A percentile compares a stretch with the other conserved stretches of the same genome.
Conservation (phyloP, 2,329 filamentous ascomycete species). For the Trichoderma sp. region DNA sequence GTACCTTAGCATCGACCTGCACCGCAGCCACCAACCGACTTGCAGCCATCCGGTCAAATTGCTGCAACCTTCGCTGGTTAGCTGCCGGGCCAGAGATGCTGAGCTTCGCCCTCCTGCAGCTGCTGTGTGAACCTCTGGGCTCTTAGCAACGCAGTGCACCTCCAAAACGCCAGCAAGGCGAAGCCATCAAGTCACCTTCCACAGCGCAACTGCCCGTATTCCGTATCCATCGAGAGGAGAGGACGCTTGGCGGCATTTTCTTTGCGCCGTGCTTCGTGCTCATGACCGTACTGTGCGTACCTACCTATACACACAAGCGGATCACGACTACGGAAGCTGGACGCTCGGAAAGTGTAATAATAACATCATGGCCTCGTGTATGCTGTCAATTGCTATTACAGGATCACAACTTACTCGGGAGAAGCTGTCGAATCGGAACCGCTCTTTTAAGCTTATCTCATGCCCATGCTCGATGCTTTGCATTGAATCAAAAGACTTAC, state of each 20-base stretch:
- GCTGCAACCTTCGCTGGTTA: background rate
- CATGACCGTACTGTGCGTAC: background rate
- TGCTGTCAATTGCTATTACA: background rate
- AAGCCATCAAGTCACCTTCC: background rate
- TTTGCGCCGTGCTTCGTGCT: background rate
- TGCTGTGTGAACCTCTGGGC: background rate
- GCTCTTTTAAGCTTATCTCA: constrained; percentile 12
- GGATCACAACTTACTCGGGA: background rate
- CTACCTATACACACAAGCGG: background rate
- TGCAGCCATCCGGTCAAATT: constrained; percentile 18
- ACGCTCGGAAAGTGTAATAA: constrained; percentile 6
- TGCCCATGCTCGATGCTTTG: background rate
- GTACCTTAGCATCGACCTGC: background rate
- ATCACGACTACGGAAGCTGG: background rate
- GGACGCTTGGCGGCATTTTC: background rate
- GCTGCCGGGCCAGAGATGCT: background rate
- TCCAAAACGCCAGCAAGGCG: background rate
- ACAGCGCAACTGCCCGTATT: constrained; percentile 9
- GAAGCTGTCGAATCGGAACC: background rate
- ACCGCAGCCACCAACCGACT: constrained; percentile 13
- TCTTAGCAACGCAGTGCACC: background rate
- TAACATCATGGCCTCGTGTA: constrained; percentile 16
- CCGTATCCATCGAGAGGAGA: constrained; percentile 2
- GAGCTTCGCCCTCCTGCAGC: background rate
- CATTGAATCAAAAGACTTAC: background rate